These are phyloP conservation scores for Dothistroma septosporum DNA, from an alignment of 2,329 filamentous ascomycete species.

Conservation along the genomic window DNA sequence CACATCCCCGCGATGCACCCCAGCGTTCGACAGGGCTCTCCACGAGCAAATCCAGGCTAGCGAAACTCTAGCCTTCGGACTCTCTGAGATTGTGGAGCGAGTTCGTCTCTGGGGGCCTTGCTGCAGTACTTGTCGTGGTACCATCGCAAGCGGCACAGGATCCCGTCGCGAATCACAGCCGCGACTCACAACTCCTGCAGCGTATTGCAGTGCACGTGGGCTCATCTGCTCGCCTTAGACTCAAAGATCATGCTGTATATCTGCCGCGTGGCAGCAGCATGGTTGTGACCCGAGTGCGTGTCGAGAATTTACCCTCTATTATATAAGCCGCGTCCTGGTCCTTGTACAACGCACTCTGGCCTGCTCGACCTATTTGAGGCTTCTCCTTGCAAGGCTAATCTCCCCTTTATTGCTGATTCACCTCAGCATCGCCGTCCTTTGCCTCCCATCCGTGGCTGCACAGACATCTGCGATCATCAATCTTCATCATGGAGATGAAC, in stretches of 20 bases:
- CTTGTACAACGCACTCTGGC: not conserved
- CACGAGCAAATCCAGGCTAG: not conserved
- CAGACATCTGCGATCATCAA: not conserved
- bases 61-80: not conserved
- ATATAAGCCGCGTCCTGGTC: not conserved
- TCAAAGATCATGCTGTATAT: not conserved
- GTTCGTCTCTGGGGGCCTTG: not conserved
- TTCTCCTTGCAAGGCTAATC: not conserved
- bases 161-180: not conserved
- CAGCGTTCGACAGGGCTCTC: conserved; percentile 1
- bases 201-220: not conserved
- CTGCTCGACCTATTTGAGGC: not conserved
- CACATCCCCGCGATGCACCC: conserved; percentile 2
- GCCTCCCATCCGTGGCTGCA: conserved; percentile 7
- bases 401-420: not conserved
- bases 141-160: not conserved
- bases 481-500: conserved; percentile 23
- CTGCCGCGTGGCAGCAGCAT: not conserved
- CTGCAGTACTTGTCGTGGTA: not conserved
- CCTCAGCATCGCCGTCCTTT: not conserved
- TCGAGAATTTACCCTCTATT: not conserved
- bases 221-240: not conserved
- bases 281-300: not conserved
- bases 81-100: conserved; percentile 1
- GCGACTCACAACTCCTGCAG: not conserved